Evolutionary conservation across 192 early-diverging fungal genomes (phyloP), one percentile per base, ranked within the genome.

Genomic region (Coemansia pectinata): DNA sequence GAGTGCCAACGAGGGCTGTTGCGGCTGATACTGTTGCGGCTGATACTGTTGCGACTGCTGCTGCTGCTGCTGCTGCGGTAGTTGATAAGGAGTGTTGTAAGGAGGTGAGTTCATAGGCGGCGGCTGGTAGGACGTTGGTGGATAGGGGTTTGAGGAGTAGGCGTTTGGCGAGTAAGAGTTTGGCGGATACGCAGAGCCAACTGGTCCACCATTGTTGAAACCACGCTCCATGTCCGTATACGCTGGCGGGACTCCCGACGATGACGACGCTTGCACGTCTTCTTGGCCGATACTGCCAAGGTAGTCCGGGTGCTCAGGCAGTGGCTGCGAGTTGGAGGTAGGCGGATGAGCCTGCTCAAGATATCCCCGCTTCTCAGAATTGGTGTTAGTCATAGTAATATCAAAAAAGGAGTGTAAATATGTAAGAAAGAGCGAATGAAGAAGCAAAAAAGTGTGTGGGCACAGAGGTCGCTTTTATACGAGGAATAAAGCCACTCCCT

Each of bases 341-440:
- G 36, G 6, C 9, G 57, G 12, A 19, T 34, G 17, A 31, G 34
- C 10, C 7, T 17, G 59, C 38, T 61, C 59, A 21, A 61, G 59
- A 23, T 61, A 39, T 4, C 11, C 17, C 19, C 59, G 59, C 59
- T 61, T 61, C 59, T 61, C 59, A 8, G 59, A 61, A 11, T 61
- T 61, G 36, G 17, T 23, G 59, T 2, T 39, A 17, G 19, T 39
- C 59, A 61, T 61, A 40, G 36, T 61, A 31, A 6, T 57, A 57
- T 5, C 25, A 57, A 31, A 57, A 57, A 15, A 15, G 2, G n/a
- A 21, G 47, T 48, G 19, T 11, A 57, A 57, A 57, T 11, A 15
- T 15, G 10, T 57, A 57, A 2, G 27, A 31, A 33, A 0, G 19
- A 15, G 2, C 23, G 21, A 6, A n/a, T 33, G 31, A 23, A 25